Percentiles rank a stretch among this genome's conserved stretches.
Conservation (phyloP, 257 asterid genomes). For the Jacaranda copaia region DNA sequence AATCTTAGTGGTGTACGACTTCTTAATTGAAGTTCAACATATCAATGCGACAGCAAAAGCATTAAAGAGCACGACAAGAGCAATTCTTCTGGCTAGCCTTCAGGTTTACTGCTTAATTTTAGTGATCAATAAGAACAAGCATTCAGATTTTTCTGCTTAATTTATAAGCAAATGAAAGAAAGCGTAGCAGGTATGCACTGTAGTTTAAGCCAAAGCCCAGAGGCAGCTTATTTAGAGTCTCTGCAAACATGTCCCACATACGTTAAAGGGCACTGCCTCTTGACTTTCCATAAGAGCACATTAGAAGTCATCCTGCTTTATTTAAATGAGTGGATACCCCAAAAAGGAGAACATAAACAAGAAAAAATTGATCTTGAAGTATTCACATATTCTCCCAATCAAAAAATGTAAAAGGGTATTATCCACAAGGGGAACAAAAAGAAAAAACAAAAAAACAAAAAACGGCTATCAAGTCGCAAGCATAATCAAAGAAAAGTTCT, state of each 20-base stretch:
- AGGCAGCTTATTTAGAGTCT: background rate
- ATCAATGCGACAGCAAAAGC: no score
- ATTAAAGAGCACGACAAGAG: no score
- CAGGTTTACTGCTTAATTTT: background rate
- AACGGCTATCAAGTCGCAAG: background rate
- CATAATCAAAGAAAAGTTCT: background rate
- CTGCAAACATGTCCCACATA: background rate
- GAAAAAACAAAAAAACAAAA: no score
- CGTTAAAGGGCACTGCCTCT: no score
- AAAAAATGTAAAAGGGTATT: no score
- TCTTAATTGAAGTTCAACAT: no score
- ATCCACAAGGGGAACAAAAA: no score
- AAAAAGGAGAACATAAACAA: background rate
- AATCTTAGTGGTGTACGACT: no score
- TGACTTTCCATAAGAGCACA: no score
- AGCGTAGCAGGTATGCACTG: background rate
- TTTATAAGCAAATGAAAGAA: background rate
- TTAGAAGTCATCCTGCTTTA: no score
- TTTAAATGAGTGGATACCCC: background rate
- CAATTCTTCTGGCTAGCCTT: background rate
- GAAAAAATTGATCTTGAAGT: background rate
- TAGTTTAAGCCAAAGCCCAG: background rate
- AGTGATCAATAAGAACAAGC: background rate
- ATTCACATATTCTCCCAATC: background rate
- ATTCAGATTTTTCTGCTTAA: background rate